phyloP scores from a whole-genome alignment of 108 stramenopile species.

The Pseudonitzschia delicatissima region DNA sequence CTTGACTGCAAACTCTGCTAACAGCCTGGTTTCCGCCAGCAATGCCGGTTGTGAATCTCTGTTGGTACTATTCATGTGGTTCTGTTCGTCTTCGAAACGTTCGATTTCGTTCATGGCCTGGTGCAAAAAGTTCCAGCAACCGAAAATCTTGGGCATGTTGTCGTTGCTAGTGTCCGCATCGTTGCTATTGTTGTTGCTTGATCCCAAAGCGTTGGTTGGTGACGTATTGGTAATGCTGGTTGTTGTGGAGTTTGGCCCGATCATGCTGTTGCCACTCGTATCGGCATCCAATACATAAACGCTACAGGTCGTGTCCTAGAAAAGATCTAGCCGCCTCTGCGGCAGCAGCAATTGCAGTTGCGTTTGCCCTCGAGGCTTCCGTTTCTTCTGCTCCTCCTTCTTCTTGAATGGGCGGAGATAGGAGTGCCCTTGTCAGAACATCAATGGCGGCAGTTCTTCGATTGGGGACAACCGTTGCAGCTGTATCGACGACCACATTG shows the following conservation, averaged over 20 bases:
- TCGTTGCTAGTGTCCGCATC: background rate
- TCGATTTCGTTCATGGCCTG: conserved; percentile 78
- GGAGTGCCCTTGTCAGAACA: conserved; percentile 9
- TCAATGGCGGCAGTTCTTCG: conserved; percentile 4
- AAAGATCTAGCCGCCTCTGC: conserved; percentile 65
- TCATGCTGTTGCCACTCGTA: no score
- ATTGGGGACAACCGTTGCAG: background rate
- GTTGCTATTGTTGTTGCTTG: background rate
- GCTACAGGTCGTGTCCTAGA: conserved; percentile 65
- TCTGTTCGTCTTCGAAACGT: conserved; percentile 37
- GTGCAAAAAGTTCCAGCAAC: conserved; percentile 83
- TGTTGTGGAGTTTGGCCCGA: no score
- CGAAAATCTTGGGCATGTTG: conserved; percentile 53
- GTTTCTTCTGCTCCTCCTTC: background rate
- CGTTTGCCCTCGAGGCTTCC: background rate
- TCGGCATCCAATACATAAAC: conserved; percentile 76
- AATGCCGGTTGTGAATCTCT: background rate
- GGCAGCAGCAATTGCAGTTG: conserved; percentile 19
- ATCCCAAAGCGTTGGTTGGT: background rate
- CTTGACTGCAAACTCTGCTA: conserved; percentile 63
- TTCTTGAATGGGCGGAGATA: background rate
- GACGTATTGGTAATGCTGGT: conserved; percentile 3
- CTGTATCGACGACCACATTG: background rate
- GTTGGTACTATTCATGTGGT: conserved; percentile 8
- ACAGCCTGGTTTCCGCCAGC: conserved; percentile 12